Conservation (phyloP, 208 protist species). For the Leishmania mexicana region DNA sequence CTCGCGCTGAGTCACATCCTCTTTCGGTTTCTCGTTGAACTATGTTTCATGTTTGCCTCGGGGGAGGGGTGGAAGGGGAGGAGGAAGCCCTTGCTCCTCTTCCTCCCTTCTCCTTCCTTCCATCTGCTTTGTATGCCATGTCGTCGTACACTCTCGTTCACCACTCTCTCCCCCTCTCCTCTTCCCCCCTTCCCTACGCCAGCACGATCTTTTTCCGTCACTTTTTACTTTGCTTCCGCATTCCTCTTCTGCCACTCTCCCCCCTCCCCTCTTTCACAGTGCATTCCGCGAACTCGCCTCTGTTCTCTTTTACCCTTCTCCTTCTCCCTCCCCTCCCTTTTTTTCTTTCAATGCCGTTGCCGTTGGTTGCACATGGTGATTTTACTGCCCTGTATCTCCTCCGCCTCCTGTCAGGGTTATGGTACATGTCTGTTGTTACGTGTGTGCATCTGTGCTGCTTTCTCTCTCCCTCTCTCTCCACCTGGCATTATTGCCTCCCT, state of each 20-base stretch:
- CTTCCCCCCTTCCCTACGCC: constrained; percentile 4
- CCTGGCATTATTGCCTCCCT: neutral
- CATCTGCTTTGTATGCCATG: neutral
- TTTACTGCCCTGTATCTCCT: neutral
- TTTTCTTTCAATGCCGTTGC: neutral
- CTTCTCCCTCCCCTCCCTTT: neutral
- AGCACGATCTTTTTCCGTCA: constrained; percentile 1
- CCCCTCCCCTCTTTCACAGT: neutral
- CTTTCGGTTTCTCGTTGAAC: neutral
- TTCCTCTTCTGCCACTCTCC: neutral
- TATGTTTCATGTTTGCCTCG: neutral
- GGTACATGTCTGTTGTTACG: neutral
- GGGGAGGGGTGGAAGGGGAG: neutral
- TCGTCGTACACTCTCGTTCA: neutral
- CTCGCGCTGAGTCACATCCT: neutral
- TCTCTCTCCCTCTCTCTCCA: no score
- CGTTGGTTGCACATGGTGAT: neutral
- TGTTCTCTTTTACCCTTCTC: constrained; percentile 3
- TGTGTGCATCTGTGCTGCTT: neutral
- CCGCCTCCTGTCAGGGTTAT: neutral
- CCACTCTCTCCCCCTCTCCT: neutral
- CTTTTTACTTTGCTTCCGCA: neutral
- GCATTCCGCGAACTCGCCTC: no score
- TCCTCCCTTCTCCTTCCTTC: neutral
- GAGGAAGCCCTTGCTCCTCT: neutral